Evolutionary conservation across 768 basidiomycete species (phyloP).

Genomic region (Harrya chromipes): DNA sequence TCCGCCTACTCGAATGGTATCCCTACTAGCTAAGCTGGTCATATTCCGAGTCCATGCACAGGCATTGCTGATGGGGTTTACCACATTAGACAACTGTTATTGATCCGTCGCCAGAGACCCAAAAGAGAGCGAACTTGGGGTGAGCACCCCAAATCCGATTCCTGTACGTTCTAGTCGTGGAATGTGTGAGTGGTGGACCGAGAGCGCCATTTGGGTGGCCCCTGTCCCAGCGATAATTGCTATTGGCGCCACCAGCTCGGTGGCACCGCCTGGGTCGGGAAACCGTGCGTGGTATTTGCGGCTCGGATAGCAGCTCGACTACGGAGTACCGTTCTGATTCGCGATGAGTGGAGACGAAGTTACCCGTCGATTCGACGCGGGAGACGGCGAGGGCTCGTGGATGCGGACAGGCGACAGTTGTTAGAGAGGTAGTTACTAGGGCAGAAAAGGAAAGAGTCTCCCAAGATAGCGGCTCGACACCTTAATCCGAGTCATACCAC

Average conservation of each 20-base stretch:
- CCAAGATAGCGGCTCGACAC: background rate
- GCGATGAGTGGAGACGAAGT: conserved; percentile 5
- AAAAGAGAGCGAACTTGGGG: background rate
- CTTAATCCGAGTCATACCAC: background rate
- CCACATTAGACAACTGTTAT: conserved; percentile 3
- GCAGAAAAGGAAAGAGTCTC: conserved; percentile 5
- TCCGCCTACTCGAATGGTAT: conserved; percentile 2
- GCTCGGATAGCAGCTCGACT: conserved; percentile 1
- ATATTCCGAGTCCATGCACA: background rate
- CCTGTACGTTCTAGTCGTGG: background rate
- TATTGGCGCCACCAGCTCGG: background rate
- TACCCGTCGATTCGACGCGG: background rate
- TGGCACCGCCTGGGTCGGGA: background rate
- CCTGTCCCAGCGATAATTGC: conserved; percentile 8
- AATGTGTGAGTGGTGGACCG: background rate
- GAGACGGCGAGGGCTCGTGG: background rate
- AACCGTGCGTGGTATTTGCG: background rate
- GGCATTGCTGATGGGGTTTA: conserved; percentile 9
- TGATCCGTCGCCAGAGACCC: background rate
- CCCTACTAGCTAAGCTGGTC: background rate
- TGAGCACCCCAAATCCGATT: conserved; percentile 13
- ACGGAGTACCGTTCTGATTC: conserved; percentile 19
- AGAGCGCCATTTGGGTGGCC: too few relatives aligned
- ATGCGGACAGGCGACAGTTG: background rate
- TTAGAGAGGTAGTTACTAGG: background rate